Conservation (phyloP, 164 flowering plant species). For the Stephania japonica region DNA sequence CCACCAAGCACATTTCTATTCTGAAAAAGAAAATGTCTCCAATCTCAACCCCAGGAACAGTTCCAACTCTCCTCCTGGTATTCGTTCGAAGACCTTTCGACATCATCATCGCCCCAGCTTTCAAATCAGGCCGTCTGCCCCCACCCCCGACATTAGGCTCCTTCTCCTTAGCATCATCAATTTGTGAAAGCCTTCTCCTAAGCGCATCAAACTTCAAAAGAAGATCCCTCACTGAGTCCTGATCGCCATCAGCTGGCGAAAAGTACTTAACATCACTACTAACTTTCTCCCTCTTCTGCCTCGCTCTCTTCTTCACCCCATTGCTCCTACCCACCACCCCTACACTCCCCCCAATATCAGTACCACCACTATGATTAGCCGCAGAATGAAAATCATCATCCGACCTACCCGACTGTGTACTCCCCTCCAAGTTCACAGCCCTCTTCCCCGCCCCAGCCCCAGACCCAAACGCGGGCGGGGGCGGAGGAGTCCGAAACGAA, state of each 20-base stretch:
- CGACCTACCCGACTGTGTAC: background rate
- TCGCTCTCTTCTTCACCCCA: slow-evolving; percentile 16
- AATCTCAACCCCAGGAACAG: slow-evolving; percentile 48
- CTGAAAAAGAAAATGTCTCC: slow-evolving; percentile 58
- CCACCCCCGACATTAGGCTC: slow-evolving; percentile 11
- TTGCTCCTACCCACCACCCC: slow-evolving; percentile 16
- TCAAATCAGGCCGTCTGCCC: slow-evolving; percentile 36
- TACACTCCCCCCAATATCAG: slow-evolving; percentile 5
- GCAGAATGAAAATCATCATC: background rate
- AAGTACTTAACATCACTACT: slow-evolving; percentile 10
- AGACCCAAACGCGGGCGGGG: slow-evolving; percentile 13
- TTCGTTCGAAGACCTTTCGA: slow-evolving; percentile 36
- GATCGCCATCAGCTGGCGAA: slow-evolving; percentile 22
- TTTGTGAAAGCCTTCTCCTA: slow-evolving; percentile 31
- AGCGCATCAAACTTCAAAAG: slow-evolving; percentile 33
- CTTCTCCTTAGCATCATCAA: slow-evolving; percentile 28
- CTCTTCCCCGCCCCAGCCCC: slow-evolving; percentile 18
- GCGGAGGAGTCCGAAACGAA: slow-evolving; percentile 25
- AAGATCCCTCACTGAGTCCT: slow-evolving; percentile 24
- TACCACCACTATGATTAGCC: slow-evolving; percentile 4
- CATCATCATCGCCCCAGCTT: slow-evolving; percentile 30
- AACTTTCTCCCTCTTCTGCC: slow-evolving; percentile 17
- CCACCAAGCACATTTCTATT: slow-evolving; percentile 47
- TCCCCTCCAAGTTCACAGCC: slow-evolving; percentile 2
- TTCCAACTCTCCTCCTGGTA: slow-evolving; percentile 36